Conservation (phyloP, 768 basidiomycete genomes). For the Tulasnella sp. region DNA sequence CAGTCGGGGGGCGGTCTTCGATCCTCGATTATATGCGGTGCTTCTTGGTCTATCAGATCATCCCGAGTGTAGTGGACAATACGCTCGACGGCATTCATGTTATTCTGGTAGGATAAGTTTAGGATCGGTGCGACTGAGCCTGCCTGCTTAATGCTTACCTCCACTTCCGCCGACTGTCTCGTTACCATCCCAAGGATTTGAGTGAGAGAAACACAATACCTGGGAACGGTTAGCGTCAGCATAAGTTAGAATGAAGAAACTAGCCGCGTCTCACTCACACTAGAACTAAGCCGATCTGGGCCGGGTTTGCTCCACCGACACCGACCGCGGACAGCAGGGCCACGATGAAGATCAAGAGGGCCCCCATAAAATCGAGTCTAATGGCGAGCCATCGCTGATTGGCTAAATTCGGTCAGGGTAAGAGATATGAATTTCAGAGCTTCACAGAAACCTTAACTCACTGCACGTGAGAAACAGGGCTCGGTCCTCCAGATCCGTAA, state of each 20-base stretch:
- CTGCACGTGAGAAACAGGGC: constrained; percentile 60
- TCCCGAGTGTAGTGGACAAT: constrained; percentile 54
- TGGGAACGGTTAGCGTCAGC: background rate
- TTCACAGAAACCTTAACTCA: background rate
- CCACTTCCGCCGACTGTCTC: constrained; percentile 61
- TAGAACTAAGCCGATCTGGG: constrained; percentile 69
- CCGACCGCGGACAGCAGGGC: constrained; percentile 61
- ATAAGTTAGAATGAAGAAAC: background rate
- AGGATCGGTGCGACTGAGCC: background rate
- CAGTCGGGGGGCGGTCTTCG: constrained; percentile 56
- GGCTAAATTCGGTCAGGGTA: background rate
- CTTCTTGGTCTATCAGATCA: constrained; percentile 57
- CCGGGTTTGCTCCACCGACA: constrained; percentile 56
- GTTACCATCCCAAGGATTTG: constrained; percentile 55
- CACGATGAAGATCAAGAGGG: constrained; percentile 58
- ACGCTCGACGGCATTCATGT: constrained; percentile 64
- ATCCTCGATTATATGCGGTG: constrained; percentile 56
- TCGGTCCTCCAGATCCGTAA: constrained; percentile 73
- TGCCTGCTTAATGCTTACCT: constrained; percentile 41
- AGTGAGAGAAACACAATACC: constrained; percentile 46
- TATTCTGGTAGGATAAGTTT: constrained; percentile 43
- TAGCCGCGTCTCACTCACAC: constrained; percentile 41
- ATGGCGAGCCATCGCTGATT: constrained; percentile 61
- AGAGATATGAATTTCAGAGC: background rate
- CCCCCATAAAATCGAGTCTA: constrained; percentile 67